phyloP scores from a whole-genome alignment of 2,329 filamentous ascomycete species.

The Nemania sp. region DNA sequence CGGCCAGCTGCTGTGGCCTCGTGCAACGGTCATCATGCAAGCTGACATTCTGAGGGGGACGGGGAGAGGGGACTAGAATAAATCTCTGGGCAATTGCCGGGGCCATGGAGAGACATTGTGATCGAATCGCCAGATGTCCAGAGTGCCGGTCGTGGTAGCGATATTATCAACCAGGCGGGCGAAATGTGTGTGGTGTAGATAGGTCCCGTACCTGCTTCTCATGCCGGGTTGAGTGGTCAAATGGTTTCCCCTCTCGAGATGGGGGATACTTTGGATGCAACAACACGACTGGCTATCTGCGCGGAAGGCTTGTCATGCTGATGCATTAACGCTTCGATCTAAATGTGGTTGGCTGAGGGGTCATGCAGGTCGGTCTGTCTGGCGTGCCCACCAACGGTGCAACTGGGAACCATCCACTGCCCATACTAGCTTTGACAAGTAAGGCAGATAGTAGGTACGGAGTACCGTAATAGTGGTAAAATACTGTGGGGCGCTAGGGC shows the following conservation, averaged over 20 bases:
- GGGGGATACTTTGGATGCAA: slow-evolving; percentile 30
- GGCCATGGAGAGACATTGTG: slow-evolving; percentile 22
- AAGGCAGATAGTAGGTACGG: too few species aligned
- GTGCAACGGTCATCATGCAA: slow-evolving; percentile 35
- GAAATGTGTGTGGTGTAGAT: slow-evolving; percentile 11
- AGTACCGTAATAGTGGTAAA: too few species aligned
- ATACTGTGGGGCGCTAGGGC: too few species aligned
- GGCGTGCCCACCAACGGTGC: slow-evolving; percentile 32
- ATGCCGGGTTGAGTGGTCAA: slow-evolving; percentile 30
- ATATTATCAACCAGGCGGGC: slow-evolving; percentile 18
- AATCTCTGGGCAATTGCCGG: slow-evolving; percentile 7
- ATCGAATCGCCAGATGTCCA: slow-evolving; percentile 23
- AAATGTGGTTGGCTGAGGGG: slow-evolving; percentile 30
- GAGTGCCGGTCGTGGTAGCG: slow-evolving; percentile 18
- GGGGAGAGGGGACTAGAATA: slow-evolving; percentile 12
- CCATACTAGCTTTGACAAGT: too few species aligned
- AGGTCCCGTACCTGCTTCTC: slow-evolving; percentile 40
- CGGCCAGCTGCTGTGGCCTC: slow-evolving; percentile 37
- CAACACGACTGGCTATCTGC: slow-evolving; percentile 33
- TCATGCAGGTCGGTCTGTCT: slow-evolving; percentile 27
- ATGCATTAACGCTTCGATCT: slow-evolving; percentile 28
- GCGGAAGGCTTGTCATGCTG: slow-evolving; percentile 19
- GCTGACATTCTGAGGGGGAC: slow-evolving; percentile 24
- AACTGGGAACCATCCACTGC: slow-evolving; percentile 14
- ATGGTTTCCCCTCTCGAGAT: slow-evolving; percentile 22